phyloP scores from a whole-genome alignment of 805 yeast species.

The Saccharomyces kudriavzevii region DNA sequence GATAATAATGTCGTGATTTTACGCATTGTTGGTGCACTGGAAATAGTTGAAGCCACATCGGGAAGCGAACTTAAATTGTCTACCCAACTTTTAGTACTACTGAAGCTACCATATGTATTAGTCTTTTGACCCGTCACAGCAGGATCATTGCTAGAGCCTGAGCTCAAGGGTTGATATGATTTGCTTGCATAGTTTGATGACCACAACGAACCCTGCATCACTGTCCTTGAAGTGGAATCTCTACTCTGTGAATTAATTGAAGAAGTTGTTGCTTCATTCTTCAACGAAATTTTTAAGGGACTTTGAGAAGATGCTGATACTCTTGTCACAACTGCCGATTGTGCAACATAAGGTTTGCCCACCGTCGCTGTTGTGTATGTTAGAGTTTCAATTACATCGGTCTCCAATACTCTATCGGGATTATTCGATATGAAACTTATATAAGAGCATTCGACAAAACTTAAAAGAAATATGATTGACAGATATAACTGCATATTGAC shows the following conservation, averaged over 20 bases:
- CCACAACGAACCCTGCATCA: background rate
- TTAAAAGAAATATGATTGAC: background rate
- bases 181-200: background rate
- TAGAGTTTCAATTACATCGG: slow-evolving; percentile 1
- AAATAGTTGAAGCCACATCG: background rate
- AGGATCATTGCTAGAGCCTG: background rate
- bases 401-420: slow-evolving; percentile 4
- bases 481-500: slow-evolving; percentile 1
- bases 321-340: background rate
- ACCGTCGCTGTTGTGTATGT: slow-evolving; percentile 1
- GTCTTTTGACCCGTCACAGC: background rate
- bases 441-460: slow-evolving; percentile 1
- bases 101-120: background rate
- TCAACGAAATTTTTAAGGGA: background rate
- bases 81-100: background rate
- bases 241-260: background rate
- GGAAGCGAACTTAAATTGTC: background rate
- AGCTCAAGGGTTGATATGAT: background rate
- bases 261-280: background rate
- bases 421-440: background rate
- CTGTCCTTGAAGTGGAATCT: background rate
- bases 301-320: slow-evolving; percentile 3
- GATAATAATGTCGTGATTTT: slow-evolving; percentile 9
- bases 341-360: slow-evolving; percentile 7
- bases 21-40: background rate